Conservation (phyloP, 2,329 filamentous ascomycete species). For the Fusarium sp. region DNA sequence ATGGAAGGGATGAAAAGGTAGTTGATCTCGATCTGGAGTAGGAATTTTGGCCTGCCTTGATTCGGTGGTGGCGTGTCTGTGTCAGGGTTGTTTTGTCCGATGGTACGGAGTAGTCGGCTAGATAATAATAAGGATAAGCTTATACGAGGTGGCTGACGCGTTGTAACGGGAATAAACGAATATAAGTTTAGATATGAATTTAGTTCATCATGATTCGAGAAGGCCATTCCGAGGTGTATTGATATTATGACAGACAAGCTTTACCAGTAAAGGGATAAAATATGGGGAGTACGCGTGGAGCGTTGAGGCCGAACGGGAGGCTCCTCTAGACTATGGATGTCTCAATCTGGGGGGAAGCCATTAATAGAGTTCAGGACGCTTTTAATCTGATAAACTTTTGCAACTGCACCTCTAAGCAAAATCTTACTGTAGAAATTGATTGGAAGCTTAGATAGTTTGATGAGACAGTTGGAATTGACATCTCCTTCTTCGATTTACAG, state of each 20-base stretch:
- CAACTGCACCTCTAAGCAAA: background rate
- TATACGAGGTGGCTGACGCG: slow-evolving; percentile 12
- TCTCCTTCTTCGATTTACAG: background rate
- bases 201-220: background rate
- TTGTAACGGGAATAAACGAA: background rate
- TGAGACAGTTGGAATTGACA: background rate
- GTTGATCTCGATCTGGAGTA: slow-evolving; percentile 26
- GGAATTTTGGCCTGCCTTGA: slow-evolving; percentile 29
- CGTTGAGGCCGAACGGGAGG: background rate
- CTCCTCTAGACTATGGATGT: background rate
- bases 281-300: slow-evolving; percentile 32
- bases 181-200: background rate
- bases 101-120: background rate
- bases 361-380: background rate
- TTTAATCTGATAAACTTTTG: background rate
- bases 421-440: background rate
- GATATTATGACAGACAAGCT: slow-evolving; percentile 1
- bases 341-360: background rate
- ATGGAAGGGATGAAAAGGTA: background rate
- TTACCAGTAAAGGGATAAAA: background rate
- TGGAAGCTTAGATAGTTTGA: background rate
- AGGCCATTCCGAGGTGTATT: background rate
- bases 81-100: slow-evolving; percentile 23
- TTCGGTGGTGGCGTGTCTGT: slow-evolving; percentile 23
- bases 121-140: background rate